Evolutionary conservation across 2,329 filamentous ascomycete species (phyloP).

Genomic region (Chaetomium strumarium): DNA sequence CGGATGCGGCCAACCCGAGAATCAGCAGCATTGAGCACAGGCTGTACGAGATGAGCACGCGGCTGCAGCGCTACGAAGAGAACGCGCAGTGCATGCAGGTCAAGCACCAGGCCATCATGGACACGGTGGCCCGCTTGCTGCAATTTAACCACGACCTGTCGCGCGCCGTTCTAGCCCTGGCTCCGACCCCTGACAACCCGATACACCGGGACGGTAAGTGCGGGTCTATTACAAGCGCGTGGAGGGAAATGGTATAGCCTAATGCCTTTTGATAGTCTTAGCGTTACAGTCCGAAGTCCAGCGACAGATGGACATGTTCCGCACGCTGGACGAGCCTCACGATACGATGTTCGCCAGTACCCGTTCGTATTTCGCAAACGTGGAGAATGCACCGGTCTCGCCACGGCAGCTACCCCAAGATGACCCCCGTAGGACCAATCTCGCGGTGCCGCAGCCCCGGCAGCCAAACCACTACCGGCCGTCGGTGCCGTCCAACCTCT

Average conservation of each 20-base stretch:
- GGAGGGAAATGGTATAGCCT: conserved; percentile 12
- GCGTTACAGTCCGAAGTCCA: conserved; percentile 54
- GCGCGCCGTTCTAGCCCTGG: conserved; percentile 64
- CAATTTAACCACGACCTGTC: conserved; percentile 84
- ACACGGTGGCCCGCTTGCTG: conserved; percentile 64
- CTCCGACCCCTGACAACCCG: conserved; percentile 68
- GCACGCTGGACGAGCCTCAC: conserved; percentile 56
- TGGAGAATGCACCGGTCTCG: conserved; percentile 76
- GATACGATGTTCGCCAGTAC: conserved; percentile 61
- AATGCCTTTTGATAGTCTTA: conserved; percentile 40
- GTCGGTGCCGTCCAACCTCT: conserved; percentile 74
- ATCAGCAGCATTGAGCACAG: conserved; percentile 72
- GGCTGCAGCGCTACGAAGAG: conserved; percentile 79
- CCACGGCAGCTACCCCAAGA: conserved; percentile 83
- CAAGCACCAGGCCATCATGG: conserved; percentile 75
- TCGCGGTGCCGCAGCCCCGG: conserved; percentile 55
- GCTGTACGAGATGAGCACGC: conserved; percentile 70
- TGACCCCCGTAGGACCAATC: conserved; percentile 67
- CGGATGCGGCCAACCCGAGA: conserved; percentile 71
- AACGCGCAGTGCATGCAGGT: conserved; percentile 70
- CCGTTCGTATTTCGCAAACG: conserved; percentile 58
- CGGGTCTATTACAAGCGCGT: conserved; percentile 4
- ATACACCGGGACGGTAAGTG: conserved; percentile 76
- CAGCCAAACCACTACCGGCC: conserved; percentile 63
- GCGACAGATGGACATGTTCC: conserved; percentile 52